Conservation (phyloP, 2,329 filamentous ascomycete genomes). For the Cladosporium sp. region DNA sequence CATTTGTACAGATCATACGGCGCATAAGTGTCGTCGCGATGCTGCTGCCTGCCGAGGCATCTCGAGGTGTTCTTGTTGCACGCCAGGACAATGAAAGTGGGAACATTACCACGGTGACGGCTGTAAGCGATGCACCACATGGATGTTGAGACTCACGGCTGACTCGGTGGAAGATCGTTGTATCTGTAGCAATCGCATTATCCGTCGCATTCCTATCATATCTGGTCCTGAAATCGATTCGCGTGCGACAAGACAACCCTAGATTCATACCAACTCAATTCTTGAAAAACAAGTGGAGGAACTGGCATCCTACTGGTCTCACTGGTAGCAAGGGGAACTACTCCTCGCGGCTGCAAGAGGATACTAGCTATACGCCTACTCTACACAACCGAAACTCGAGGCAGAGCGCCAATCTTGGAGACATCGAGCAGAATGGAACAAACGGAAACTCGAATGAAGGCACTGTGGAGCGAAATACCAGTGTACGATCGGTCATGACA, state of each 20-base stretch:
- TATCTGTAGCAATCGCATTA: constrained; percentile 6
- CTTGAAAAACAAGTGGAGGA: constrained; percentile 31
- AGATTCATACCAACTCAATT: constrained; percentile 29
- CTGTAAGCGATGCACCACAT: background rate
- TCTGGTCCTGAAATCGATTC: constrained; percentile 18
- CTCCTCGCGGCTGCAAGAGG: constrained; percentile 26
- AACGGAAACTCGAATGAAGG: constrained; percentile 31
- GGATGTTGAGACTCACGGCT: background rate
- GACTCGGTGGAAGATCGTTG: constrained; percentile 3
- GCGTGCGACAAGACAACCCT: constrained; percentile 23
- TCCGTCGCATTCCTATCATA: constrained; percentile 10
- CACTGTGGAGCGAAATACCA: constrained; percentile 72
- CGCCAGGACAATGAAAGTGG: background rate
- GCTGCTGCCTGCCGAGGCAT: constrained; percentile 1
- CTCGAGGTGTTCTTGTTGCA: background rate
- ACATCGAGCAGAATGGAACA: constrained; percentile 16
- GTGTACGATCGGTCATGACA: constrained; percentile 89
- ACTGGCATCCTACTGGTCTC: constrained; percentile 26
- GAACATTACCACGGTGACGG: constrained; percentile 5
- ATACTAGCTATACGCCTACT: constrained; percentile 22
- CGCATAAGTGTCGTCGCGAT: constrained; percentile 7
- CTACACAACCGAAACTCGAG: constrained; percentile 22
- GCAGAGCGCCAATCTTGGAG: constrained; percentile 20
- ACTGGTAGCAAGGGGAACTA: constrained; percentile 26
- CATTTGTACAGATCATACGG: background rate